Evolutionary conservation across 106 monocot species (phyloP).

Genomic region (Cymbidium sinense): DNA sequence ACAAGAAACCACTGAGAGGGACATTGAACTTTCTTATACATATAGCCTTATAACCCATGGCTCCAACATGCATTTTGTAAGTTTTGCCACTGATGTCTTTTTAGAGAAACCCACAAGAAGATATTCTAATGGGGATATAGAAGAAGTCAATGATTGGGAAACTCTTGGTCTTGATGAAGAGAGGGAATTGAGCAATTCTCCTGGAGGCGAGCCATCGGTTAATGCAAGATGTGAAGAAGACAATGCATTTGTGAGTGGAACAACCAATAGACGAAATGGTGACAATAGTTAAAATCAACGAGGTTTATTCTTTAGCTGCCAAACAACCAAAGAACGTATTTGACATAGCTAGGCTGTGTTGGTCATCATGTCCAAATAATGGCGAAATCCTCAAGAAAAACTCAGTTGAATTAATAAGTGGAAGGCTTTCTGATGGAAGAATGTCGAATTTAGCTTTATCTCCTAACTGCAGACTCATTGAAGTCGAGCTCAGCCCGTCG

Average conservation of each 20-base stretch:
- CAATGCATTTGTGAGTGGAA: conserved; percentile 42
- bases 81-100: conserved; percentile 39
- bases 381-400: conserved; percentile 40
- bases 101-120: conserved; percentile 21
- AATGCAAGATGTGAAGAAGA: conserved; percentile 44
- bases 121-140: conserved; percentile 32
- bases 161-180: conserved; percentile 64
- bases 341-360: conserved; percentile 66
- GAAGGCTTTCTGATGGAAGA: conserved; percentile 40
- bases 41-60: conserved; percentile 34
- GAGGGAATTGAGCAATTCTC: conserved; percentile 68
- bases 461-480: conserved; percentile 25
- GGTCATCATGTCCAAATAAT: conserved; percentile 33
- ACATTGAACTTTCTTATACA: conserved; percentile 53
- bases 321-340: conserved; percentile 59
- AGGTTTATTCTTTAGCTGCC: conserved; percentile 31
- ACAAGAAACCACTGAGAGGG: conserved; percentile 45
- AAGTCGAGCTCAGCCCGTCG: conserved; percentile 26
- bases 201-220: conserved; percentile 59
- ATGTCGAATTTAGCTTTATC: conserved; percentile 39
- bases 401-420: conserved; percentile 25
- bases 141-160: conserved; percentile 87
- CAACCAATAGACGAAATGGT: conserved; percentile 33
- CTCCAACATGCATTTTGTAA: conserved; percentile 35
- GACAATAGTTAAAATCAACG: conserved; percentile 28